Evolutionary conservation across 2,329 filamentous ascomycete genomes (phyloP).

Genomic region (Lasiodiplodia sp.): DNA sequence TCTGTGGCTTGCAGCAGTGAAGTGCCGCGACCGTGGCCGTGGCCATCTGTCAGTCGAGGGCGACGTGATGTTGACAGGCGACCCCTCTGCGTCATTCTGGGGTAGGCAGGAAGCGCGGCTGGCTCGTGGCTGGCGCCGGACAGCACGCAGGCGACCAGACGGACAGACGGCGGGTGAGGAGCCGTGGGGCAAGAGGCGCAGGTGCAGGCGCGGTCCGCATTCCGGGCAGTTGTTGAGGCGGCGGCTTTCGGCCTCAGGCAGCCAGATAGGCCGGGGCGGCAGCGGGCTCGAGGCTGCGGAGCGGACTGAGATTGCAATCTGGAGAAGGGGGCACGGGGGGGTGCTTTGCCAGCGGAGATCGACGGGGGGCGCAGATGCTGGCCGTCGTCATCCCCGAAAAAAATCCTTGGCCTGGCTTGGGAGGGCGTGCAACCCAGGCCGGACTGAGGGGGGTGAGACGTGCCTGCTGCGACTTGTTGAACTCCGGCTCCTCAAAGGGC

Average conservation of each 20-base stretch:
- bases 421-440: conserved; percentile 9
- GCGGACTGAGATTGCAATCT: conserved; percentile 20
- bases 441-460: conserved; percentile 21
- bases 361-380: not conserved
- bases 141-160: not conserved
- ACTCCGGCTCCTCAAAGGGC: conserved; percentile 22
- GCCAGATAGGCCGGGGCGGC: not conserved
- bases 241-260: conserved; percentile 1
- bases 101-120: not conserved
- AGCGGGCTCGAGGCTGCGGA: conserved; percentile 9
- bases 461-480: conserved; percentile 23
- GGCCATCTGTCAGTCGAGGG: not conserved
- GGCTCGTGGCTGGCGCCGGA: not conserved
- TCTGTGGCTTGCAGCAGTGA: conserved; percentile 6
- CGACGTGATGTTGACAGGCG: conserved; percentile 15
- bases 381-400: conserved; percentile 17
- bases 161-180: conserved; percentile 1
- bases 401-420: conserved; percentile 24
- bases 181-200: not conserved
- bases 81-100: not conserved
- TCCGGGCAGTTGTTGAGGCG: conserved; percentile 4
- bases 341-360: conserved; percentile 18
- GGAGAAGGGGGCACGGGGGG: conserved; percentile 18
- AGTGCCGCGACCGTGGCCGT: not conserved
- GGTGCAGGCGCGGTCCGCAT: not conserved